A percentile compares a stretch with the other conserved stretches of the same genome.
phyloP scores from a whole-genome alignment of 495 filamentous ascomycete genomes.

The Neurospora sublineolata region DNA sequence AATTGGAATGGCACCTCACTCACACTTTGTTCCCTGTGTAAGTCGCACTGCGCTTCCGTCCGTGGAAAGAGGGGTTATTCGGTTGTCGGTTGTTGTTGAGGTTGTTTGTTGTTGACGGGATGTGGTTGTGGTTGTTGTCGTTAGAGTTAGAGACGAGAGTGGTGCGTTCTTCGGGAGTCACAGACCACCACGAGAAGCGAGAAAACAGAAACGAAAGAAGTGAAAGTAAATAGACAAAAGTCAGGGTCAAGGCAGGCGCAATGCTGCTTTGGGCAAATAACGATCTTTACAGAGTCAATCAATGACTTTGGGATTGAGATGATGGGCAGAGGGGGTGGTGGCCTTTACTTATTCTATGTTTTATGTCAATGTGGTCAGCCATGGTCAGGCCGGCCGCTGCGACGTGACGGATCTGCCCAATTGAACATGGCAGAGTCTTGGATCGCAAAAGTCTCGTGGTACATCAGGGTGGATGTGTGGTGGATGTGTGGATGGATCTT shows the following conservation, averaged over 20 bases:
- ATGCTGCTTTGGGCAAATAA: conserved; percentile 19
- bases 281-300: conserved; percentile 9
- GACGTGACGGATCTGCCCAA: conserved; percentile 14
- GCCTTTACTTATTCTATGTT: conserved; percentile 15
- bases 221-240: neutral
- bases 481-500: conserved; percentile 10
- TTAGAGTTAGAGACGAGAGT: conserved; percentile 2
- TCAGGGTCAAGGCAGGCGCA: conserved; percentile 10
- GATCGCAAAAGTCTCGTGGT: conserved; percentile 14
- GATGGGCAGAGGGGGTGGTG: conserved; percentile 14
- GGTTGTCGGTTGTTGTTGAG: conserved; percentile 3
- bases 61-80: conserved; percentile 20
- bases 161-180: conserved; percentile 3
- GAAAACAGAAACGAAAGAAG: neutral
- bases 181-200: conserved; percentile 4
- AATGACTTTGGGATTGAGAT: conserved; percentile 15
- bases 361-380: conserved; percentile 2
- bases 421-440: conserved; percentile 8
- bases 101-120: conserved; percentile 3
- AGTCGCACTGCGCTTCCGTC: conserved; percentile 23
- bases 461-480: conserved; percentile 20
- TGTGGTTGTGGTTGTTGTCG: neutral
- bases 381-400: conserved; percentile 13
- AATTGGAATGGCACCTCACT: conserved; percentile 13
- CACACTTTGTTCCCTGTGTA: conserved; percentile 18